Conservation (phyloP, 139 green algal species). For the Spirogloea muscicola region DNA sequence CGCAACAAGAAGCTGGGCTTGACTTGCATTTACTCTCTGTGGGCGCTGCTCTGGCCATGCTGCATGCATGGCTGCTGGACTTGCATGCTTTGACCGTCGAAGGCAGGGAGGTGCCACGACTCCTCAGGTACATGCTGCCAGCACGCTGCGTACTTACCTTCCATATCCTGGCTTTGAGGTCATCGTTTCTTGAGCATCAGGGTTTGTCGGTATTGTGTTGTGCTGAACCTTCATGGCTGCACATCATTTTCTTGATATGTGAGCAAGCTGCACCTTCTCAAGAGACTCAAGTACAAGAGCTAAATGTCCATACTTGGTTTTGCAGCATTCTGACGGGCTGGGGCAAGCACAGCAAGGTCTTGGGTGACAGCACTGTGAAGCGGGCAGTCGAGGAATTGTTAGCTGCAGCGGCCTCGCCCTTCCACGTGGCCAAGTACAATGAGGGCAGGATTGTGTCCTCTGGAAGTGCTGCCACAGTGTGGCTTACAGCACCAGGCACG, state of each 20-base stretch:
- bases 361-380: conserved; percentile 30
- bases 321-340: conserved; percentile 37
- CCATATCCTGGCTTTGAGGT: too few species aligned
- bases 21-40: conserved; percentile 44
- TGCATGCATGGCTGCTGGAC: conserved; percentile 36
- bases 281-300: too few species aligned
- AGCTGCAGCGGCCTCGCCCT: background rate
- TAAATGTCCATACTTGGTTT: too few species aligned
- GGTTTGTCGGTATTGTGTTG: too few species aligned
- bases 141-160: too few species aligned
- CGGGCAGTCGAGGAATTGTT: conserved; percentile 15
- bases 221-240: too few species aligned
- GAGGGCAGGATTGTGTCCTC: conserved; percentile 23
- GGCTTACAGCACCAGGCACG: conserved; percentile 2
- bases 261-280: too few species aligned
- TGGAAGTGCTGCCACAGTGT: conserved; percentile 8
- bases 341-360: conserved; percentile 40
- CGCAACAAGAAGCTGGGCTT: too few species aligned
- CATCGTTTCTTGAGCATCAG: too few species aligned
- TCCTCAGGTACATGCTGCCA: too few species aligned
- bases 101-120: background rate
- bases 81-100: background rate
- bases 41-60: conserved; percentile 31
- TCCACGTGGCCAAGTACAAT: conserved; percentile 24
- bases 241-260: too few species aligned